These are phyloP conservation scores for Phytophthora idaei DNA, from an alignment of 352 stramenopile species.

Conservation along the genomic window DNA sequence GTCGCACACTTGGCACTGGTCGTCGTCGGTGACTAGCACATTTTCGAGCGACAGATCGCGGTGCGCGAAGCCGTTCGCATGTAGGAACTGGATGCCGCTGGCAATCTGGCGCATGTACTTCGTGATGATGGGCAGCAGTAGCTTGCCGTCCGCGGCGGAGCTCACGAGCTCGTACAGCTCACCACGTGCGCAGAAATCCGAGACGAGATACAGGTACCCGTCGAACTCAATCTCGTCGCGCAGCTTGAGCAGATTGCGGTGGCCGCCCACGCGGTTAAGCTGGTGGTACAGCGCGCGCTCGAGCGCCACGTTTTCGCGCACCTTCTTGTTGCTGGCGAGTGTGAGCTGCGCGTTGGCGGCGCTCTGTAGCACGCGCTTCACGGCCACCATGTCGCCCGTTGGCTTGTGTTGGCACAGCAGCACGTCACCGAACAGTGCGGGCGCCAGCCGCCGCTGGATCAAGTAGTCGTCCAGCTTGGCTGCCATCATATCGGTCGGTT, in stretches of 20 bases:
- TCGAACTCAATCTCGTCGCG: constrained; percentile 83
- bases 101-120: constrained; percentile 79
- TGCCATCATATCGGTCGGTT: constrained; percentile 28
- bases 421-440: constrained; percentile 83
- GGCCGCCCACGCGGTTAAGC: constrained; percentile 62
- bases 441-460: constrained; percentile 76
- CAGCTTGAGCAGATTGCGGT: constrained; percentile 68
- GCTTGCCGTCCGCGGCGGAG: constrained; percentile 53
- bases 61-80: constrained; percentile 77
- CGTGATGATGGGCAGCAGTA: constrained; percentile 40
- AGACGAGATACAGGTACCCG: constrained; percentile 81
- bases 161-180: constrained; percentile 86
- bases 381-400: constrained; percentile 64
- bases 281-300: constrained; percentile 75
- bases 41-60: constrained; percentile 88
- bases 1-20: constrained; percentile 84
- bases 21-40: constrained; percentile 73
- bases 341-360: constrained; percentile 60
- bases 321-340: constrained; percentile 71
- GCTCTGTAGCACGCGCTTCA: constrained; percentile 82
- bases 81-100: constrained; percentile 73
- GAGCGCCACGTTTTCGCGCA: constrained; percentile 82
- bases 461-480: constrained; percentile 81
- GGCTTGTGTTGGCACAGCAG: constrained; percentile 74
- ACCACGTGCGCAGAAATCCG: constrained; percentile 70